phyloP scores from a whole-genome alignment of 306 rosid species.

The Cucumis melo region DNA sequence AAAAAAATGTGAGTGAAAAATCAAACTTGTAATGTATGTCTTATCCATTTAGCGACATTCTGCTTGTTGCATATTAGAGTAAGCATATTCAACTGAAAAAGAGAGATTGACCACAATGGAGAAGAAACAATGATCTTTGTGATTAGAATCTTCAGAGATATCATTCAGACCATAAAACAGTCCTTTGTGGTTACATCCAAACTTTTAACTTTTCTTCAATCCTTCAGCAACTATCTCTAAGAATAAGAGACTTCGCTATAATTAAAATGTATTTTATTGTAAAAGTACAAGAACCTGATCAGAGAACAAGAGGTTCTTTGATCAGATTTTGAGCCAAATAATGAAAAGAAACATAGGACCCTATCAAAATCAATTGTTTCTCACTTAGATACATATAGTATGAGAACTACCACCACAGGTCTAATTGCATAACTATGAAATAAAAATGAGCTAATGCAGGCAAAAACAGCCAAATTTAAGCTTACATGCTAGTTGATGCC shows the following conservation, averaged over 20 bases:
- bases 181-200: background rate
- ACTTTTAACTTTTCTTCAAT: background rate
- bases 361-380: background rate
- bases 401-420: background rate
- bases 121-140: background rate
- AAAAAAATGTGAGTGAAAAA: background rate
- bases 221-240: background rate
- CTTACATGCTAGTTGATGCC: conserved; percentile 59
- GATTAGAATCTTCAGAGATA: background rate
- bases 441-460: conserved; percentile 1
- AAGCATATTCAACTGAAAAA: background rate
- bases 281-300: conserved; percentile 5
- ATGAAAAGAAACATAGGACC: background rate
- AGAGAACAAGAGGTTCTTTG: background rate
- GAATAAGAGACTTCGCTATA: background rate
- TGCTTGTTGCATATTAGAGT: background rate
- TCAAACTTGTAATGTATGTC: background rate
- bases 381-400: background rate
- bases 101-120: background rate
- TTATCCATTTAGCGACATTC: background rate
- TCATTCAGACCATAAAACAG: background rate
- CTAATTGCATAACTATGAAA: background rate
- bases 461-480: conserved; percentile 9
- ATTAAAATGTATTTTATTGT: background rate
- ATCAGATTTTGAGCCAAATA: background rate